A percentile compares a stretch with the other conserved stretches of the same genome.
Evolutionary conservation across 2,329 filamentous ascomycete genomes (phyloP).

Genomic region (Penicillium sp.): DNA sequence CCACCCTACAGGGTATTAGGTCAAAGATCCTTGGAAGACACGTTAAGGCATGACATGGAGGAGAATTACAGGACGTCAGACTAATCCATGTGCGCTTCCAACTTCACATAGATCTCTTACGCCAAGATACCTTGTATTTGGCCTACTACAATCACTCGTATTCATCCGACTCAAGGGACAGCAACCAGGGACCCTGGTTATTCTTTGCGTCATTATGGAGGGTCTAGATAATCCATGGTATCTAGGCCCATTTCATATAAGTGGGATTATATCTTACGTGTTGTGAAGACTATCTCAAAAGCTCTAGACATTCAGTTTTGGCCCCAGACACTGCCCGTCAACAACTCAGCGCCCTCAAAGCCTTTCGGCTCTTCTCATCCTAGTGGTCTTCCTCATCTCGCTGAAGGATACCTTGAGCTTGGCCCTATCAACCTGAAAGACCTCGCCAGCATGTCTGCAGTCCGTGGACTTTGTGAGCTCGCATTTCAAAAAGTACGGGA

Average conservation of each 20-base stretch:
- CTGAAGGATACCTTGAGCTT: no score
- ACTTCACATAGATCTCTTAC: neutral
- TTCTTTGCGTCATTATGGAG: neutral
- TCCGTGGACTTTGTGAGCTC: constrained; percentile 41
- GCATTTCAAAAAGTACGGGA: constrained; percentile 38
- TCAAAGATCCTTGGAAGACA: no score
- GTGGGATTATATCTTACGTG: no score
- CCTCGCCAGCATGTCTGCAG: constrained; percentile 19
- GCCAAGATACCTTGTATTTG: neutral
- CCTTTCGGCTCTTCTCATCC: no score
- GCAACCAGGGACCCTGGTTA: neutral
- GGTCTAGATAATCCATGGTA: neutral
- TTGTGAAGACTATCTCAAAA: no score
- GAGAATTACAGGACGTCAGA: no score
- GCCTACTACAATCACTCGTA: neutral
- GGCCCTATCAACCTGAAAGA: neutral
- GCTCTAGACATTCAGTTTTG: neutral
- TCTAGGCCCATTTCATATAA: no score
- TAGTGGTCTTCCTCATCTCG: no score
- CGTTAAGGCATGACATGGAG: no score
- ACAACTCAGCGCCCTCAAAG: neutral
- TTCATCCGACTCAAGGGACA: neutral
- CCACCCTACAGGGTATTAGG: no score
- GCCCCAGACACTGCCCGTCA: neutral
- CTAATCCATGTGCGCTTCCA: no score